These are phyloP conservation scores for Begonia loranthoides DNA, from an alignment of 306 rosid genomes.

Conservation along the genomic window DNA sequence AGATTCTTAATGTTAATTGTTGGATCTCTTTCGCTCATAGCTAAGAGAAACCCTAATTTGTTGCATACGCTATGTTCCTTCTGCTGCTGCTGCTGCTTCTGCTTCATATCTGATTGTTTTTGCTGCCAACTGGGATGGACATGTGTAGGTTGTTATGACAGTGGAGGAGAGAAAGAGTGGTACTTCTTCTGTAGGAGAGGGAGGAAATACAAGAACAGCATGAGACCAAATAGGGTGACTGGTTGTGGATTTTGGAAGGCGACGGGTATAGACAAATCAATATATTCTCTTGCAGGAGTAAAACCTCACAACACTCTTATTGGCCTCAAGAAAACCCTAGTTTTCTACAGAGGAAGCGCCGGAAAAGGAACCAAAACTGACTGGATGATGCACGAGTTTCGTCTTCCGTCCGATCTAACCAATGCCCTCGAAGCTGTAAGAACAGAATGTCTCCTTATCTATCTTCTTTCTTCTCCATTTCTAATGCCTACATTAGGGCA, in stretches of 20 bases:
- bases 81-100: not conserved
- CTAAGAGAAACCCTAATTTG: no score
- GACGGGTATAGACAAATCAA: constrained; percentile 25
- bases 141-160: constrained; percentile 9
- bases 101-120: not conserved
- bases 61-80: no score
- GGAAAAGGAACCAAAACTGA: constrained; percentile 92
- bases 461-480: not conserved
- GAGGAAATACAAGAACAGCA: constrained; percentile 23
- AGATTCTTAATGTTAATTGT: no score
- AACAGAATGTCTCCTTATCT: not conserved
- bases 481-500: no score
- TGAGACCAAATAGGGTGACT: constrained; percentile 27
- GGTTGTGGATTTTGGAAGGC: constrained; percentile 31
- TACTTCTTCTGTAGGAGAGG: constrained; percentile 27
- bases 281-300: constrained; percentile 28
- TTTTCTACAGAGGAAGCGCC: constrained; percentile 71
- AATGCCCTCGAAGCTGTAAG: constrained; percentile 53
- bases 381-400: constrained; percentile 99
- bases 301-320: constrained; percentile 13
- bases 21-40: no score
- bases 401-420: constrained; percentile 32
- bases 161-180: constrained; percentile 25
- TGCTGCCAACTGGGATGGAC: not conserved
- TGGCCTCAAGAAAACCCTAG: constrained; percentile 86